A percentile compares a stretch with the other conserved stretches of the same genome.
Conservation (phyloP, 2,329 filamentous ascomycete species). For the Chaetomiaceae sp. region DNA sequence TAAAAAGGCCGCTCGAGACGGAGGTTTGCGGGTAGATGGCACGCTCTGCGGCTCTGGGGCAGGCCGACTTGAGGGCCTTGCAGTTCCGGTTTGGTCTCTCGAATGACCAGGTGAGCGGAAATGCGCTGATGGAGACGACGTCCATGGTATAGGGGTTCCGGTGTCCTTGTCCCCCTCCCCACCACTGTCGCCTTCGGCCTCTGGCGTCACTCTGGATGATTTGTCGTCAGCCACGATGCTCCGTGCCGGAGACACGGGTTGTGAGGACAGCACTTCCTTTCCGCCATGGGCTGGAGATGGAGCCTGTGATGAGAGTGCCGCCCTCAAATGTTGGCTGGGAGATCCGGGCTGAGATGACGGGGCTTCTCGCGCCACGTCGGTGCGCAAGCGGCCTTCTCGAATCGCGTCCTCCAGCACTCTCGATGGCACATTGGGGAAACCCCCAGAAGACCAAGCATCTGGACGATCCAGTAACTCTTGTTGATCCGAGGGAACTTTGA, state of each 20-base stretch:
- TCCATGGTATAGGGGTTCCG: neutral
- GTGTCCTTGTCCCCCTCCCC: neutral
- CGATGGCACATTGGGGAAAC: slow-evolving; percentile 33
- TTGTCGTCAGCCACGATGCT: no score
- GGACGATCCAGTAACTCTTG: slow-evolving; percentile 32
- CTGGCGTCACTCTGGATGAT: neutral
- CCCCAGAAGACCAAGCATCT: slow-evolving; percentile 35
- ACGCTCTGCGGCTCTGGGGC: neutral
- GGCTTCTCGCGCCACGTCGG: neutral
- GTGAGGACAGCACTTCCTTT: neutral
- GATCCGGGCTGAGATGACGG: neutral
- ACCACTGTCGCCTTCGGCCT: neutral
- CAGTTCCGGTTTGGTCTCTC: neutral
- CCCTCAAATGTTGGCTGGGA: neutral
- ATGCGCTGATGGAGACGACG: slow-evolving; percentile 7
- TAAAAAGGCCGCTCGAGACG: neutral
- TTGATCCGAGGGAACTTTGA: slow-evolving; percentile 39
- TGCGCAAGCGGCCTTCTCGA: neutral
- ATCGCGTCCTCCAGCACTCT: slow-evolving; percentile 33
- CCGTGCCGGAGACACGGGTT: neutral
- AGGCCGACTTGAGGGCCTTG: neutral
- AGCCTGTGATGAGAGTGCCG: no score
- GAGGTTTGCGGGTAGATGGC: neutral
- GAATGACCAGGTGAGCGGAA: neutral
- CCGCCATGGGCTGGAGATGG: no score